A percentile compares a stretch with the other conserved stretches of the same genome.
phyloP scores from a whole-genome alignment of 306 rosid species.

The Trichosanthes truncata region DNA sequence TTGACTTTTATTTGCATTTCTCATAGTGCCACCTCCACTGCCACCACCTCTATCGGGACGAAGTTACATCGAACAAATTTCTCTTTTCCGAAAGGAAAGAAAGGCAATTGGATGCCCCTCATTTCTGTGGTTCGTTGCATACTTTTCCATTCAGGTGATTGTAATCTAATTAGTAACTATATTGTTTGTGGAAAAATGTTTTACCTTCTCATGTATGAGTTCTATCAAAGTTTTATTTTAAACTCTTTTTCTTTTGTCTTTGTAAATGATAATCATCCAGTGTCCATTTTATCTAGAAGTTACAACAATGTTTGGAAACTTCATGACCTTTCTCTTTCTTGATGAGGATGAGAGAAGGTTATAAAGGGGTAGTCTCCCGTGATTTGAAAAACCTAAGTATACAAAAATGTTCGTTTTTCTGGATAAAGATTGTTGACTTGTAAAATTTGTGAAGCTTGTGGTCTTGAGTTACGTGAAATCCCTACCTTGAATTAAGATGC shows the following conservation, averaged over 20 bases:
- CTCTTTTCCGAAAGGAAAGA: constrained; percentile 48
- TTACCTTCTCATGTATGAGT: background rate
- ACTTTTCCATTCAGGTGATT: constrained; percentile 49
- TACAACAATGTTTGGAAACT: background rate
- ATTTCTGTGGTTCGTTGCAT: constrained; percentile 50
- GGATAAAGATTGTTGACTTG: background rate
- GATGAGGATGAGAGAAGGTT: background rate
- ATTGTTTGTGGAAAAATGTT: background rate
- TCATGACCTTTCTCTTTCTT: background rate
- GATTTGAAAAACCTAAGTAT: background rate
- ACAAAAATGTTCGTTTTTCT: background rate
- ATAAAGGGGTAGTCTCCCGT: background rate
- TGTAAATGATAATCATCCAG: background rate
- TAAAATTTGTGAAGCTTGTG: background rate
- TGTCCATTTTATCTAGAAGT: background rate
- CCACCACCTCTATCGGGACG: constrained; percentile 89
- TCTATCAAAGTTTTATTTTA: background rate
- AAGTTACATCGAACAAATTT: constrained; percentile 56
- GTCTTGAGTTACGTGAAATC: too few relatives aligned
- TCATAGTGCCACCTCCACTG: constrained; percentile 88
- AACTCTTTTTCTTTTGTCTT: background rate
- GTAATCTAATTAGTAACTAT: background rate
- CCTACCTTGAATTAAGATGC: too few relatives aligned
- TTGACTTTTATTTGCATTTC: constrained; percentile 33
- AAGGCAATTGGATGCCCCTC: constrained; percentile 80